Evolutionary conservation across 2,329 filamentous ascomycete genomes (phyloP), one percentile per base, ranked within the genome.

Genomic region (Pyricularia sp.): DNA sequence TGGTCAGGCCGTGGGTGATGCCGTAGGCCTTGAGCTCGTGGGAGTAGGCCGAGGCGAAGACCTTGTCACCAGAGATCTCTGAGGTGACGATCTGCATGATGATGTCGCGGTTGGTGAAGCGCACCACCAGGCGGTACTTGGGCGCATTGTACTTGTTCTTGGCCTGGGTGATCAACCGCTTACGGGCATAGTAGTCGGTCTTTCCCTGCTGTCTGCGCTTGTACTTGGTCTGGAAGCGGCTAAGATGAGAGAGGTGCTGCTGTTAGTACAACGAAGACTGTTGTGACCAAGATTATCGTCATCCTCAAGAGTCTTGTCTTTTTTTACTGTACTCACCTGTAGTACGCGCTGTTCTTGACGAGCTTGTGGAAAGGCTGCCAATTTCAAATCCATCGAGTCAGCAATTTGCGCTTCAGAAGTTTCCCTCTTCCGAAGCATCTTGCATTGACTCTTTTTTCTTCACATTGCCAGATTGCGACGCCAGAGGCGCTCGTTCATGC

Each of bases 111-210:
- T 98, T 97, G 88, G 93, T 96, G 91, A 97, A 97, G 83, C 95
- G 95, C 81, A 99, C 93, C 76, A 99, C 95, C 80, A 99, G 91
- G 81, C 95, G 92, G 91, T 99, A 98, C 90, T 99, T 99, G 85
- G 95, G 95, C 73, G 95, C 92, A 86, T 97, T 97, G 92, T 98
- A 99, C 92, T 99, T 99, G 93, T 99, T 99, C 93, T 98, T 99
- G 86, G 95, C 95, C 89, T 99, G 95, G 87, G 93, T 94, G 88
- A 98, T 95, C 84, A 99, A 89, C 81, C 95, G 92, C 92, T 98
- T 98, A 83, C 95, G 94, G 81, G 95, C 95, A 84, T 97, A 98
- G 93, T 99, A 99, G 83, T 99, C 95, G 86, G 95, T 99, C 92
- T 99, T 99, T 82, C 95, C 95, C 79, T 91, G 81, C 76, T 92